Evolutionary conservation across 306 rosid species (phyloP), one percentile per base, ranked within the genome.

Genomic region (Hylodesmum podocarpum): DNA sequence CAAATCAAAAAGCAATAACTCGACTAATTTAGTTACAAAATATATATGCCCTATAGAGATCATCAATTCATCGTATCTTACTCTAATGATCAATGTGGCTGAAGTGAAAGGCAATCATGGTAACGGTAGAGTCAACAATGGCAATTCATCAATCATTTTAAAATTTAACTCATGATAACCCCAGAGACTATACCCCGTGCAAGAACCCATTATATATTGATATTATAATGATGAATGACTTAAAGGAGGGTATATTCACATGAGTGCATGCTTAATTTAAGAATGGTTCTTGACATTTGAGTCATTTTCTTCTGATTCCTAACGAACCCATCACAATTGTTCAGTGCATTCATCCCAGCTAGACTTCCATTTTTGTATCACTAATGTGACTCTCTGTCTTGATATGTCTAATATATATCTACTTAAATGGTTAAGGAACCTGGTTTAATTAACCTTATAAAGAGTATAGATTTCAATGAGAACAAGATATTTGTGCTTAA

Each of bases 271-370:
- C 66, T 75, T 85, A 68, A 63, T 7, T 75, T 58, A 85, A 57
- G 77, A 77, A 80, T 65, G 73, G 37, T 68, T 85, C 73, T 85
- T 82, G 59, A 64, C 46, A 49, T 70, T 81, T 78, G 51, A 70
- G 79, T 64, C 86, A 78, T 86, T 81, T 80, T 39, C 65, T 62
- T 70, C 80, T 74, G 41, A 78, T 78, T 85, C 86, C 61, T 16
- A 46, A 61, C 57, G 76, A 78, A 79, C 88, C 77, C 83, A n/a
- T n/a, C n/a, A 85, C 84, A 62, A 62, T 28, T 53, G 8, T 78
- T 84, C 54, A 73, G 86, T 73, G 88, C 85, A 66, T 74, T 73
- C 81, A 22, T 62, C 79, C 71, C 70, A 36, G 58, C 63, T 73
- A 62, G 78, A 84, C 27, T 74, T 85, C 79, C 78, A 77, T 78